phyloP scores from a whole-genome alignment of 495 filamentous ascomycete species.

The Penicillium cinerascens region DNA sequence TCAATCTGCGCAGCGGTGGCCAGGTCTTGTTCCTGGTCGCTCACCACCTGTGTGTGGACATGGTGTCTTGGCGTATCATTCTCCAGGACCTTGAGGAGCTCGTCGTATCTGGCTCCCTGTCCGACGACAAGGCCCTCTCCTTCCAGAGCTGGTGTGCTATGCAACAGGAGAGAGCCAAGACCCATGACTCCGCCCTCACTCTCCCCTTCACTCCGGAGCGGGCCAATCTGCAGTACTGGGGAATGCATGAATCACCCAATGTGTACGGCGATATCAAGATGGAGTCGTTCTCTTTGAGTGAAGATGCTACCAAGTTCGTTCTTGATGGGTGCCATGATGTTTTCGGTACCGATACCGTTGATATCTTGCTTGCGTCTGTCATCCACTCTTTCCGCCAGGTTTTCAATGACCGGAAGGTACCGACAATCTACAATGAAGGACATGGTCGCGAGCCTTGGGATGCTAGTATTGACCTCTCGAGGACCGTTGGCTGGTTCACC shows the following conservation, averaged over 20 bases:
- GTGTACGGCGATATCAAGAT: constrained; percentile 46
- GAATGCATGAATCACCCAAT: constrained; percentile 46
- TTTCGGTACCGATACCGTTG: constrained; percentile 51
- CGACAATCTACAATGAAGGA: constrained; percentile 54
- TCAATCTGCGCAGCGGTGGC: constrained; percentile 49
- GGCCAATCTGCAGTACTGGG: constrained; percentile 48
- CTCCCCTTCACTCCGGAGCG: constrained; percentile 35
- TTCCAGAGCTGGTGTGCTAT: constrained; percentile 62
- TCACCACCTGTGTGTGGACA: constrained; percentile 68
- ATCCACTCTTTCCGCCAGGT: constrained; percentile 45
- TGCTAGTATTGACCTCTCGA: constrained; percentile 46
- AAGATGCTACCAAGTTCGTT: constrained; percentile 41
- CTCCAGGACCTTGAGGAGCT: constrained; percentile 64
- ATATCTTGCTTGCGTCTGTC: constrained; percentile 50
- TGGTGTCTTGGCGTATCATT: constrained; percentile 68
- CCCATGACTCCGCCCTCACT: constrained; percentile 11
- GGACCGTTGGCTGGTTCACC: constrained; percentile 62
- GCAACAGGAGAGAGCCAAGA: constrained; percentile 39
- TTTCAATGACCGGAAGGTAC: constrained; percentile 52
- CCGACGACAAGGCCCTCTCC: constrained; percentile 46
- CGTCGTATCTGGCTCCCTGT: constrained; percentile 40
- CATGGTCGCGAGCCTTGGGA: constrained; percentile 56
- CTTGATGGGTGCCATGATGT: constrained; percentile 40
- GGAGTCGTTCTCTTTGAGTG: constrained; percentile 43
- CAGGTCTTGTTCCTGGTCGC: constrained; percentile 61